phyloP scores from a whole-genome alignment of 331 rosid species.

The Malus hybrid region DNA sequence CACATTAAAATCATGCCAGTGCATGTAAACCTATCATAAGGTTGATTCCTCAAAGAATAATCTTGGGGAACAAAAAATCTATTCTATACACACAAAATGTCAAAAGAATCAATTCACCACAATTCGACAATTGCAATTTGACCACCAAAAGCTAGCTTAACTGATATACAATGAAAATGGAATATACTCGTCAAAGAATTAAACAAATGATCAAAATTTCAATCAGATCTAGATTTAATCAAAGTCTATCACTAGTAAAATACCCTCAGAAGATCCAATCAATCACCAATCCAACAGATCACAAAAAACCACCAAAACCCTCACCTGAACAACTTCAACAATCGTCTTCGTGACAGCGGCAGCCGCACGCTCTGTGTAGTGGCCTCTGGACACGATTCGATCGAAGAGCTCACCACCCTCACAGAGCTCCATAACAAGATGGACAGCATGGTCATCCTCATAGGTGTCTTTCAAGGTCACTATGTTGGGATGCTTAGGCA shows the following conservation, averaged over 20 bases:
- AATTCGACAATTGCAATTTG: background rate
- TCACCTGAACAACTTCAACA: constrained; percentile 93
- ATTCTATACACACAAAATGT: background rate
- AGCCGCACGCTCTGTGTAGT: constrained; percentile 93
- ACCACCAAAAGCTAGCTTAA: background rate
- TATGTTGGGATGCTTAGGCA: constrained; percentile 57
- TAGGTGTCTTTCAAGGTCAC: constrained; percentile 74
- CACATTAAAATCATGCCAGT: background rate
- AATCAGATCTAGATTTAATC: background rate
- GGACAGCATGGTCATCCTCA: constrained; percentile 83
- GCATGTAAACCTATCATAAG: too few relatives aligned
- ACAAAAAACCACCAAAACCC: background rate
- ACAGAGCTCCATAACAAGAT: constrained; percentile 93
- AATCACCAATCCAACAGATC: background rate
- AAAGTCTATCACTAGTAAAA: background rate
- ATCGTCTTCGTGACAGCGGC: constrained; percentile 76
- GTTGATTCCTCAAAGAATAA: too few relatives aligned
- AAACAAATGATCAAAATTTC: too few relatives aligned
- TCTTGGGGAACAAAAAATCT: background rate
- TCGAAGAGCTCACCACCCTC: constrained; percentile 95
- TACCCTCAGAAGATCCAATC: background rate
- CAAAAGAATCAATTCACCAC: constrained; percentile 1
- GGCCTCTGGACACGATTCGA: constrained; percentile 87
- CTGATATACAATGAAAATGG: background rate
- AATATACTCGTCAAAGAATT: background rate